Evolutionary conservation across 257 asterid genomes (phyloP), one percentile per base, ranked within the genome.

Genomic region (Solanum corneliomulleri): DNA sequence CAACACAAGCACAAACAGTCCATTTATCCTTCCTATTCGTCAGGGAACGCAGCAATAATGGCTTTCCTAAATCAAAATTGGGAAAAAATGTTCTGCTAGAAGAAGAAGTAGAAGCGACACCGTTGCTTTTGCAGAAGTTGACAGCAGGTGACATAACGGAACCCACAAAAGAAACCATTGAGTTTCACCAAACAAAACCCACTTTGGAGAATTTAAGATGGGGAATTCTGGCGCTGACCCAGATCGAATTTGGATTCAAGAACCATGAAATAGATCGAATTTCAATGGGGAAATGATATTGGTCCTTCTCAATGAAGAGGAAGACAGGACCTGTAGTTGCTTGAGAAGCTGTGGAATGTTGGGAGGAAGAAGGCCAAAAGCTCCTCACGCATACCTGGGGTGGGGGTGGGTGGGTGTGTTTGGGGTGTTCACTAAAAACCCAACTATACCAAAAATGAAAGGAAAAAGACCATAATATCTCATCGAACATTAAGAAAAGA

Each of bases 1-100:
- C 93, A 88, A 91, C 91, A 85, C 94, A 94, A 84, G 96, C 93
- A 85, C 97, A 93, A 84, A 89, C 75, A 87, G 88, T 87, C 91
- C 93, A 84, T 85, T 89, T 93, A 86, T 39, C 31, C 52, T 87
- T 90, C 78, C 90, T 89, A 11, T 78, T 68, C 44, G 83, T 88
- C 41, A 15, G 44, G 18, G 69, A 81, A 44, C 85, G 42, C 47
- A 49, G 56, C 80, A 88, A 84, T 23, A 88, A 75, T 44, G 90
- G 87, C 80, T 87, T 88, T 39, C 86, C 87, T 47, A 82, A 89
- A 86, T 84, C 88, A 89, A 77, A 83, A 27, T 83, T 86, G 44
- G 91, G 85, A 31, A 88, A 90, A 49, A 10, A 81, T 29, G 45
- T 49, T 47, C 49, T 81, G 42, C 18, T 47, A 87, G 86, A 80